Evolutionary conservation across 169 alveolate species (phyloP), one percentile per base, ranked within the genome.

Genomic region (Neospora caninum): DNA sequence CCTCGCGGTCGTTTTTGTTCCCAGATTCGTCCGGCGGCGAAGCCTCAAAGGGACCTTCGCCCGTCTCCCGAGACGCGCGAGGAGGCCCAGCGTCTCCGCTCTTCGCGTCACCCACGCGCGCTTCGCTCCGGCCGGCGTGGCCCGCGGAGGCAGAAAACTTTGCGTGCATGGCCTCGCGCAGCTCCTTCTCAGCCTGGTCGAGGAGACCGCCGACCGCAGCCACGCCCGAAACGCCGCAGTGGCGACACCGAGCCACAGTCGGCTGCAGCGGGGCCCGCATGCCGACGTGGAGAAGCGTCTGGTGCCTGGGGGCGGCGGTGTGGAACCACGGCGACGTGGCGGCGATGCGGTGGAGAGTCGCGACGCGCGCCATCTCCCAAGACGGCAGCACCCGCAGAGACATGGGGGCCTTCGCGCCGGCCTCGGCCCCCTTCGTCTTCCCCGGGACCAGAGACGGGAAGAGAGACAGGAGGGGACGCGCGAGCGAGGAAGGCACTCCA

Each of bases 301-400:
- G 87, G 10, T 42, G 36, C 91, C 80, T 82, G 67, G 64, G 86
- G 39, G 94, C 94, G 10, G 54, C 38, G 42, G 87, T 29, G 45
- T 92, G 87, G 67, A 69, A 92, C 92, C 92, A 92, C 29, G 94
- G 94, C 16, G 94, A 87, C 38, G 78, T 58, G 31, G 92, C 86
- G 0, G 94, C 94, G 31, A 92, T 54, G 1, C 91, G 94, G n/a
- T 38, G 69, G 39, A 92, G 91, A 0, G 91, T 64, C 39, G 27
- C 0, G 29, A 92, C 70, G 22, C 94, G 94, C 4, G 92, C 41
- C 38, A 58, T 58, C 73, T 92, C 94, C 41, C 84, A 29, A 29
- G 94, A 80, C 31, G 94, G 92, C 83, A 92, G 94, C 83, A 92
- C 18, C 2, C 39, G 42, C 20, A 78, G 20, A 27, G n/a, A 64